Percentiles rank a stretch among this genome's conserved stretches.
These are phyloP conservation scores for Candida adriatica DNA, from an alignment of 805 yeast species.

Conservation along the genomic window DNA sequence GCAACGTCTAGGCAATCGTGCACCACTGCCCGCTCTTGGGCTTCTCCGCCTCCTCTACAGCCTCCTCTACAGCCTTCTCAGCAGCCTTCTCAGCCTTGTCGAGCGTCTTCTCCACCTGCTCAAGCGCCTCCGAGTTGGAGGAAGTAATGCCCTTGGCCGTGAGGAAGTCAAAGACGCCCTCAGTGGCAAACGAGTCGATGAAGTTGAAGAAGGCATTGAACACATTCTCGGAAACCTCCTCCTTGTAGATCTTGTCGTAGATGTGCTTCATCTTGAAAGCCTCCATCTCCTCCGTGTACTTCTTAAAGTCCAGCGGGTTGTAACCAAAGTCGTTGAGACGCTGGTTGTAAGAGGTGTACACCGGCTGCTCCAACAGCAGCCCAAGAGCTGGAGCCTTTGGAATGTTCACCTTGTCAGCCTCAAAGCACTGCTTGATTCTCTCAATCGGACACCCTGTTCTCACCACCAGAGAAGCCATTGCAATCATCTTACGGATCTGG, in stretches of 20 bases:
- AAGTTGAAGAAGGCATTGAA: constrained; percentile 89
- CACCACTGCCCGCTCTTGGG: too few relatives aligned
- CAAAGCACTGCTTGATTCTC: constrained; percentile 74
- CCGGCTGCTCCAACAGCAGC: constrained; percentile 82
- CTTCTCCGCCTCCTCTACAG: too few relatives aligned
- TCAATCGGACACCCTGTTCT: constrained; percentile 79
- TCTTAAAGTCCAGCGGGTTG: constrained; percentile 61
- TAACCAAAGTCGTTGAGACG: constrained; percentile 71
- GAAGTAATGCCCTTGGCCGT: constrained; percentile 37
- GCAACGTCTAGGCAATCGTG: too few relatives aligned
- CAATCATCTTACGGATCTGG: constrained; percentile 96
- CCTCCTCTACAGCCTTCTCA: too few relatives aligned
- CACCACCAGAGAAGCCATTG: constrained; percentile 82
- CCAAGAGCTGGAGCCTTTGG: constrained; percentile 99
- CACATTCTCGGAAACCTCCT: constrained; percentile 81
- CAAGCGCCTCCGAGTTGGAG: too few relatives aligned
- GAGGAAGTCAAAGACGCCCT: constrained; percentile 37
- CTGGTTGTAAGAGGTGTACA: constrained; percentile 77
- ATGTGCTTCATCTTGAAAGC: constrained; percentile 82
- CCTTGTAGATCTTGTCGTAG: constrained; percentile 87
- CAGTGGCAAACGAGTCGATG: constrained; percentile 73
- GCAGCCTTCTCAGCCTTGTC: too few relatives aligned
- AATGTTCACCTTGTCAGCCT: constrained; percentile 67
- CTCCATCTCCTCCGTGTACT: constrained; percentile 65
- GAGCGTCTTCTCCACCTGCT: too few relatives aligned